phyloP scores from a whole-genome alignment of 1,284 basidiomycete species.

The Apiotrichum siamense region DNA sequence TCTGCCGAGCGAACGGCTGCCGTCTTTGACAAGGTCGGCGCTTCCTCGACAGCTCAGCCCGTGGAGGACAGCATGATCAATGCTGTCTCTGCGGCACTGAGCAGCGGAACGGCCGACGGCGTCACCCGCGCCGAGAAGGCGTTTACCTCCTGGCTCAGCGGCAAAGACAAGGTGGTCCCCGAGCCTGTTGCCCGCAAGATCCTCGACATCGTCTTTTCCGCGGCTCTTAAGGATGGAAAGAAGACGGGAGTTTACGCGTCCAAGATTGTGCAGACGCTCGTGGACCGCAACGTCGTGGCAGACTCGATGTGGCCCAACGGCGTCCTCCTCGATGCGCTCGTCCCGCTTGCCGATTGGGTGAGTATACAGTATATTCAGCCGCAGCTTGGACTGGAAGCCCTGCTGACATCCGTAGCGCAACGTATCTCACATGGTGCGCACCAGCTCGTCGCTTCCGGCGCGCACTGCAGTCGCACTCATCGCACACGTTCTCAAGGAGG shows the following conservation, averaged over 20 bases:
- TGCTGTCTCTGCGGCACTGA: slow-evolving; percentile 2
- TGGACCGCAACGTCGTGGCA: slow-evolving; percentile 24
- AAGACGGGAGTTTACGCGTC: slow-evolving; percentile 26
- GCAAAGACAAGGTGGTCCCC: slow-evolving; percentile 10
- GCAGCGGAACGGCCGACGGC: slow-evolving; percentile 1
- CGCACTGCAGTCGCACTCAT: slow-evolving; percentile 29
- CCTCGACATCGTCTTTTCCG: slow-evolving; percentile 21
- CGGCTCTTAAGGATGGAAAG: slow-evolving; percentile 18
- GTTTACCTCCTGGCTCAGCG: slow-evolving; percentile 16
- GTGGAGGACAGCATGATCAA: slow-evolving; percentile 7
- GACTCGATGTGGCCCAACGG: slow-evolving; percentile 38
- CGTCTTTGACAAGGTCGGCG: slow-evolving; percentile 14
- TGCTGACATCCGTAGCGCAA: slow-evolving; percentile 9
- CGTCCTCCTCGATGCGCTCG: slow-evolving; percentile 30
- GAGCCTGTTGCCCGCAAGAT: slow-evolving; percentile 6
- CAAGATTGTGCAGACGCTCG: slow-evolving; percentile 26
- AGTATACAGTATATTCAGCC: too few species aligned
- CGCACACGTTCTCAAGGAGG: slow-evolving; percentile 15
- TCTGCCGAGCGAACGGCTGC: slow-evolving; percentile 20
- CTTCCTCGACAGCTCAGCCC: background rate
- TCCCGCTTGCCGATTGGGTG: slow-evolving; percentile 41
- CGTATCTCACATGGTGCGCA: slow-evolving; percentile 10
- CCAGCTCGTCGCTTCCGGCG: slow-evolving; percentile 30
- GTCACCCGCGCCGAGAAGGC: slow-evolving; percentile 12
- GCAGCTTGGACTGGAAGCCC: background rate